Base-by-base conservation (phyloP, 257 asterid genomes). In the Dorcoceras hygrometricum region DNA sequence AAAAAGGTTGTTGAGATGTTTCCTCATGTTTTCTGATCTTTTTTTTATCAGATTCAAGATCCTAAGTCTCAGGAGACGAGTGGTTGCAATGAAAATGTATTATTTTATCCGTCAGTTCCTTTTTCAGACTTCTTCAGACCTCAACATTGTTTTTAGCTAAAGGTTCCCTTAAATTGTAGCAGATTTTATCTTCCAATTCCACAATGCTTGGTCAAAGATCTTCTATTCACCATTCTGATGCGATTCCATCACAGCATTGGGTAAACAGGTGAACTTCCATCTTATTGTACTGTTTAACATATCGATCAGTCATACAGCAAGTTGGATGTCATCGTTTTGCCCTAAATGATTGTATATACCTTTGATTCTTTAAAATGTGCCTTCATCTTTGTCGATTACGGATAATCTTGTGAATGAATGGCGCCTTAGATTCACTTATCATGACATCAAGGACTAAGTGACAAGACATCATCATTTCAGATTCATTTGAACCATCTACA, bases 121-220 rank as follows among this genome's bases (percentile, higher is more conserved):
- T 31, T 18, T 68, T 68, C 62, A 16, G 29, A 63, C 25, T 24
- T 78, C 22, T 28, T 63, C 46, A 5, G 60, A 50, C 54, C 23
- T 69, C 32, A 56, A 60, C 28, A 59, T 76, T 72, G 46, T 63
- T 50, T 22, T 48, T 57, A 22, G 68, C 74, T 59, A 62, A 67
- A 26, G 48, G 75, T 77, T 61, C 76, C 84, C 95, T 78, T 84
- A 62, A 92, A 46, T 56, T 50, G 7, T 16, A 72, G 63, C 80
- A 92, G 97, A 84, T 82, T 76, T 75, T 87, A 65, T 34, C 84
- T 70, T 87, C 96, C 76, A 83, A 83, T 81, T 74, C 85, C 75
- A 62, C 83, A 62, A 73, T 77, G 71, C 89, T 81, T 79, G 80
- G 79, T 77, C 91, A 83, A 81, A 88, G 76, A 77, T 88, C 70